Base-by-base conservation (phyloP, 2,329 filamentous ascomycete genomes). In the Paecilomyces sp. region DNA sequence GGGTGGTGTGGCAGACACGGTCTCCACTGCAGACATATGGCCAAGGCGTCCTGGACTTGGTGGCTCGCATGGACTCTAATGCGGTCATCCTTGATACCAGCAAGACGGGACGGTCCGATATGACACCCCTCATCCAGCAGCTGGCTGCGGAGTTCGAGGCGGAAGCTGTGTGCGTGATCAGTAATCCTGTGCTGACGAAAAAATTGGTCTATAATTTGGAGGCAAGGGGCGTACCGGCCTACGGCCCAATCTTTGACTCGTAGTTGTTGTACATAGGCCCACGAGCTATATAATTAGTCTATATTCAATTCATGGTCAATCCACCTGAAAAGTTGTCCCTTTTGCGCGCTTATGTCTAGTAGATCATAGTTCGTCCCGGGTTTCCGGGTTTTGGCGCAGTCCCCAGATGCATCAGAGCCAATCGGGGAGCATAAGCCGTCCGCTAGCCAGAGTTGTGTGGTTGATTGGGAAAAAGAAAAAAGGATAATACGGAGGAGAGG, bases 221-320 rank as follows among this genome's bases (percentile, higher is more conserved):
- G 74, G 80, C 79, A 41, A 79, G 86, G 58, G 87, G 88, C 0
- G 73, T 91, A 7, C 80, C 84, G 2, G 87, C 88, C 8, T 91
- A 83, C 74, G 89, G 89, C 6, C 87, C 89, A 8, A 89, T 92
- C 66, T 92, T 87, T 76, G 89, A 92, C 73, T 85, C 83, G 52
- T 85, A 53, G 51, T 47, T 47, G n/a, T 47, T 47, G 41, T 47
- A 47, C 41, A 47, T 47, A 47, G 41, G 15, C 41, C 13, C 41
- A 47, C 41, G 41, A 22, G 41, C 41, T 47, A 47, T 47, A 47
- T 47, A 18, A 28, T 18, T 47, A 47, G 41, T 47, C 41, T 47
- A 18, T 47, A 47, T 9, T 47, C 8, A 47, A 47, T 47, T 18
- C 15, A 47, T 18, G n/a, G 13, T 11, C 6, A 9, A n/a, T 47